Conservation (phyloP, 1,284 basidiomycete species). For the Rugosomyces carneus region DNA sequence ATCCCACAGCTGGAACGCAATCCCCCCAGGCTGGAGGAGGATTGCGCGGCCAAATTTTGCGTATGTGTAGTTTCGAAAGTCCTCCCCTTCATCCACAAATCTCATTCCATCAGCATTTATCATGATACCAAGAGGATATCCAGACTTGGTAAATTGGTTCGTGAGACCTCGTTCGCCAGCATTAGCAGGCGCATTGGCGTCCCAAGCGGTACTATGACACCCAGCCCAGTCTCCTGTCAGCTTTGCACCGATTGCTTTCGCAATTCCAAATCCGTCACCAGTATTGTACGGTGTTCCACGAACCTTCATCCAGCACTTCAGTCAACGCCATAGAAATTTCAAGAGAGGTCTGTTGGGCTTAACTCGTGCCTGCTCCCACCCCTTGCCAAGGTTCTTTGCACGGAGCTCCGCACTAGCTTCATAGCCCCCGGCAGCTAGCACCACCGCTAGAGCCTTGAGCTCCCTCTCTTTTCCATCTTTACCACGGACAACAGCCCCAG, state of each 20-base stretch:
- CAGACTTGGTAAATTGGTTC: constrained; percentile 68
- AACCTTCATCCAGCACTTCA: constrained; percentile 32
- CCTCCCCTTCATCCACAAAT: constrained; percentile 66
- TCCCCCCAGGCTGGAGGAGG: constrained; percentile 48
- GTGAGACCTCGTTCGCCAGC: constrained; percentile 50
- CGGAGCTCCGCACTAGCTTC: constrained; percentile 51
- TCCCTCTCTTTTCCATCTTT: constrained; percentile 29
- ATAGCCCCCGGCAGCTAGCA: constrained; percentile 62
- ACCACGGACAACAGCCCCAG: constrained; percentile 37
- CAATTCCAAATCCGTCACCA: constrained; percentile 56
- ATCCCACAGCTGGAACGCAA: constrained; percentile 62
- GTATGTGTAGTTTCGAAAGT: constrained; percentile 68
- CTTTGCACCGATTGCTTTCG: constrained; percentile 45
- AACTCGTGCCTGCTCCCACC: constrained; percentile 54
- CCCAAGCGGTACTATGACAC: constrained; percentile 69
- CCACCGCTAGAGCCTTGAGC: constrained; percentile 38
- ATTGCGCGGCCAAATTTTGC: constrained; percentile 59
- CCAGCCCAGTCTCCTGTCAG: constrained; percentile 53
- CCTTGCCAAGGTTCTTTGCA: constrained; percentile 43
- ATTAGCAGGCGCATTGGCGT: constrained; percentile 49
- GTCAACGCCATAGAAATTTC: not conserved
- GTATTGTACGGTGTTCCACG: constrained; percentile 64
- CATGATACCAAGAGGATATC: constrained; percentile 67
- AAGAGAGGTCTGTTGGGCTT: constrained; percentile 6
- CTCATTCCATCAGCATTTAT: constrained; percentile 48